Percentiles rank a stretch among this genome's conserved stretches.
Conservation (phyloP, 352 stramenopile species). For the Pythium insidiosum region DNA sequence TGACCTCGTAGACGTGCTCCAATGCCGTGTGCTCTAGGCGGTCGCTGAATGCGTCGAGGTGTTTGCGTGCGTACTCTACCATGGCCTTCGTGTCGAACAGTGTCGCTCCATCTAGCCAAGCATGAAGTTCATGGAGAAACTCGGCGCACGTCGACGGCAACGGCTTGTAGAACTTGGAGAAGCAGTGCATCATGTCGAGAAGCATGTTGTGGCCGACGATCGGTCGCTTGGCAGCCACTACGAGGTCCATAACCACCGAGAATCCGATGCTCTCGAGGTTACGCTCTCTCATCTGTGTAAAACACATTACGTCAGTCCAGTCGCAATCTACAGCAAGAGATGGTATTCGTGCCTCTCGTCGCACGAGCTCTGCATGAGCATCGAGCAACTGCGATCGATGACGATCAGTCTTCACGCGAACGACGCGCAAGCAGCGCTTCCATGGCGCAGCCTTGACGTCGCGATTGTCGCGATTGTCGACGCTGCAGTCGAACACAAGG, state of each 20-base stretch:
- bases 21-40: conserved; percentile 50
- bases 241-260: conserved; percentile 48
- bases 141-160: conserved; percentile 40
- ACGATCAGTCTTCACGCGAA: conserved; percentile 13
- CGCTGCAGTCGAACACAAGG: conserved; percentile 49
- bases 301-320: too few species aligned
- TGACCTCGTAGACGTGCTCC: conserved; percentile 49
- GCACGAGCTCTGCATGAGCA: conserved; percentile 5
- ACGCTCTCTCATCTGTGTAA: too few species aligned
- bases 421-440: conserved; percentile 52
- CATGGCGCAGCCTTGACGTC: conserved; percentile 34
- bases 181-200: conserved; percentile 76
- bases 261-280: conserved; percentile 61
- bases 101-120: conserved; percentile 30
- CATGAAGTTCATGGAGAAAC: conserved; percentile 47
- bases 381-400: not conserved
- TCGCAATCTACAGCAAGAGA: too few species aligned
- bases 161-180: conserved; percentile 63
- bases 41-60: conserved; percentile 45
- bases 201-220: conserved; percentile 76
- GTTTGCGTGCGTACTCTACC: conserved; percentile 54
- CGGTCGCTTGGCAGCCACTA: conserved; percentile 33
- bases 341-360: conserved; percentile 22
- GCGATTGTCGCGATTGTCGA: conserved; percentile 33
- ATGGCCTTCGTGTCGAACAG: conserved; percentile 77